Percentiles rank a stretch among this genome's conserved stretches.
Conservation (phyloP, 352 stramenopile genomes). For the Pythium coloratum region DNA sequence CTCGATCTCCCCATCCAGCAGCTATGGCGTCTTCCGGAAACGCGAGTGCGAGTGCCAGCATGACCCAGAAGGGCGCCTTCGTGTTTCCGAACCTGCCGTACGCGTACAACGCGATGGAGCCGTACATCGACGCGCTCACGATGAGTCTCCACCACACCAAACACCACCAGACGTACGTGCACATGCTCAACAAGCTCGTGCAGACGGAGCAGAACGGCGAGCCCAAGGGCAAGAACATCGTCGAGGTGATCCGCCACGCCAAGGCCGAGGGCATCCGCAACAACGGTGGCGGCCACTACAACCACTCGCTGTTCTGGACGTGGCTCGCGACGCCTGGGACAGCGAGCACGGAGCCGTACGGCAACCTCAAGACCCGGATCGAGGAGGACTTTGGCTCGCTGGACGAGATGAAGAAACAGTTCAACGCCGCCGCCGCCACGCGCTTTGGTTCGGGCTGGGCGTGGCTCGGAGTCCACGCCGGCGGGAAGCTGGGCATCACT, state of each 20-base stretch:
- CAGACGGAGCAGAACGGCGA: constrained; percentile 45
- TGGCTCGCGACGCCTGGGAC: constrained; percentile 57
- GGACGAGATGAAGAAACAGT: constrained; percentile 62
- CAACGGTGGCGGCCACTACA: constrained; percentile 44
- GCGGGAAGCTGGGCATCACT: constrained; percentile 84
- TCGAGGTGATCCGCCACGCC: constrained; percentile 35
- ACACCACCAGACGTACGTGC: constrained; percentile 53
- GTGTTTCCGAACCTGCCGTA: constrained; percentile 48
- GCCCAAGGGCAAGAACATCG: constrained; percentile 34
- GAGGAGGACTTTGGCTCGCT: constrained; percentile 68
- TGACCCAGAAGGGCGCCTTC: constrained; percentile 27
- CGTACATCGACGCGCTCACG: constrained; percentile 49
- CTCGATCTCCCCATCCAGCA: background rate
- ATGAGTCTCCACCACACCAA: constrained; percentile 64
- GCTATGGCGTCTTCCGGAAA: constrained; percentile 15
- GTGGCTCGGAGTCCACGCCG: constrained; percentile 42
- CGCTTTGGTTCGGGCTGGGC: constrained; percentile 67
- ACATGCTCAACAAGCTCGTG: constrained; percentile 39
- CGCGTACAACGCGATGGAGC: constrained; percentile 56
- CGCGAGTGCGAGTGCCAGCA: constrained; percentile 11
- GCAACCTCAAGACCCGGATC: constrained; percentile 46
- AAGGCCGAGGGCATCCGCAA: constrained; percentile 41
- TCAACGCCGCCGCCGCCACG: constrained; percentile 50
- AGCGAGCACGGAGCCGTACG: constrained; percentile 38
- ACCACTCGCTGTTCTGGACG: constrained; percentile 72